Evolutionary conservation across 2,329 filamentous ascomycete genomes (phyloP), one percentile per base, ranked within the genome.

Genomic region (Biscogniauxia marginata): DNA sequence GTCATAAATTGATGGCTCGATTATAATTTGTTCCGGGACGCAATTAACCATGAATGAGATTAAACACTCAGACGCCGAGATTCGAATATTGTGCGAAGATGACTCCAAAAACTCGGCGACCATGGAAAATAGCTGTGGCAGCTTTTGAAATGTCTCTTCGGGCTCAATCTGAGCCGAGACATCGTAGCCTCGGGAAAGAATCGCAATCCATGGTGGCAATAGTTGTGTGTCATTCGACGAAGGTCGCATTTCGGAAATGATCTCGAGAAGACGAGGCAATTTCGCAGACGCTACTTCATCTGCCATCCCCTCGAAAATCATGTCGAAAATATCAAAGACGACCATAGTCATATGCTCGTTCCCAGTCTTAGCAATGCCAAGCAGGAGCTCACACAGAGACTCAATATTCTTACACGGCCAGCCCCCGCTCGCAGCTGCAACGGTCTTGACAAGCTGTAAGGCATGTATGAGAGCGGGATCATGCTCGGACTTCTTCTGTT

Each of bases 371-470:
- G 93, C 93, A 59, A 98, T 96, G 63, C 87, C 86, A 64, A 99
- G 84, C 56, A 99, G 77, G 53, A 96, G 77, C 73, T 98, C 93
- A 73, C 93, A 97, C 30, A 99, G 78, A 2, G 88, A 81, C 75
- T 99, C 95, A 53, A 97, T 96, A 76, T 96, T 96, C 77, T 89
- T 91, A 77, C 89, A 96, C 0, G 95, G 95, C 95, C 95, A 99
- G 50, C 95, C 95, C 44, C 91, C 90, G 56, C 91, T 93, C 4
- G 91, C 91, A 3, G 84, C 82, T 0, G 95, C 92, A 58, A 99
- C 85, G 0, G 90, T 90, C 80, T 96, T 97, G 62, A 96, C 88
- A 54, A 99, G 79, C 68, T 99, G 93, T 60, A 99, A 78, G 2
- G 93, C 89, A 71, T 98, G 95, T 63, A 98, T 96, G 50, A 98